A percentile compares a stretch with the other conserved stretches of the same genome.
Conservation (phyloP, 1,139 yeast genomes). For the Yamadazyma dushanensis region DNA sequence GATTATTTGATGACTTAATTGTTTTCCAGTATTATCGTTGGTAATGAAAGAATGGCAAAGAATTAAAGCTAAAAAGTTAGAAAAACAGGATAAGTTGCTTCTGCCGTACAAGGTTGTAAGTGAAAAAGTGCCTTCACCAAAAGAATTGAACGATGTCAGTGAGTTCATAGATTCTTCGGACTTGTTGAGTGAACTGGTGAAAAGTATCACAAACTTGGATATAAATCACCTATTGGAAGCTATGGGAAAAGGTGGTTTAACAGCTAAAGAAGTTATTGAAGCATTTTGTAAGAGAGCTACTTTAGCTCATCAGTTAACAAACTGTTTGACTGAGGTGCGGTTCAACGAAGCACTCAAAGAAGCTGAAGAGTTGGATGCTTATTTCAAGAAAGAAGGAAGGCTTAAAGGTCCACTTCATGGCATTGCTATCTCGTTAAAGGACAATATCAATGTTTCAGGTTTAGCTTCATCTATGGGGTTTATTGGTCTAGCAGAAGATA, state of each 20-base stretch:
- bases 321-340: conserved; percentile 31
- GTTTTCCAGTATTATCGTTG: too few relatives aligned
- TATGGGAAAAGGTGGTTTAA: conserved; percentile 24
- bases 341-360: conserved; percentile 32
- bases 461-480: conserved; percentile 56
- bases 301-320: conserved; percentile 33
- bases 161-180: conserved; percentile 44
- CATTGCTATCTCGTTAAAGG: conserved; percentile 72
- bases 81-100: conserved; percentile 8
- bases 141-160: conserved; percentile 29
- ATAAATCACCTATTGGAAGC: conserved; percentile 5
- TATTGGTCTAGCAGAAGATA: conserved; percentile 43
- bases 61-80: conserved; percentile 10
- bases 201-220: conserved; percentile 27
- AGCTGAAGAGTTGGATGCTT: conserved; percentile 33
- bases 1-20: too few relatives aligned
- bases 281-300: conserved; percentile 52
- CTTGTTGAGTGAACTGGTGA: conserved; percentile 23
- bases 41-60: conserved; percentile 13
- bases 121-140: conserved; percentile 21
- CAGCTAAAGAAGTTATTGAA: conserved; percentile 43
- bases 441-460: conserved; percentile 60
- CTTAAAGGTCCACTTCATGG: conserved; percentile 76
- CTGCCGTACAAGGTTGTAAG: conserved; percentile 6
- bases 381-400: conserved; percentile 50